Evolutionary conservation across 2,329 filamentous ascomycete genomes (phyloP), one percentile per base, ranked within the genome.

Genomic region (Parascedosporium putredinis): DNA sequence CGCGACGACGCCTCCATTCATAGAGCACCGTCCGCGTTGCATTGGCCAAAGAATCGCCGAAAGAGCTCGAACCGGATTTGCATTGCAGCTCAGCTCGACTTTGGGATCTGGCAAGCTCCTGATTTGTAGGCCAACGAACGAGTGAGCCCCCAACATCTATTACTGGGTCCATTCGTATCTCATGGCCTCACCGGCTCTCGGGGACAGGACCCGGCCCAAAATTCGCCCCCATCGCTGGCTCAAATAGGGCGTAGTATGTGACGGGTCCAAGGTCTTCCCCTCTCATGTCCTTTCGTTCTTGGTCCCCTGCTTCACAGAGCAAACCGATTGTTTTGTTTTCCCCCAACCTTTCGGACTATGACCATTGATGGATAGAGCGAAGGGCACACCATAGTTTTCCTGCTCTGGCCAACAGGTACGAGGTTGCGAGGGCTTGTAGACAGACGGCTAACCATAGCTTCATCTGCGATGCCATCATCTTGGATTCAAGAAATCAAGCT

Each of bases 21-120:
- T 42, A 42, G 20, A 42, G 20, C 38, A 42, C 38, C 38, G 18
- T 42, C 38, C 38, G 38, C 18, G 38, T 42, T 42, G 38, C 38
- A 42, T 42, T 42, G 16, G 38, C 18, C 10, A 40, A 10, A 23
- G 38, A 23, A 20, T 40, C 36, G 36, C 36, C 16, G 36, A 40
- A 40, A 40, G 38, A 42, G 18, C 36, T 40, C 38, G 38, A 20
- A 42, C 38, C 18, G 20, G 23, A 20, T 42, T 42, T 42, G 6
- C 12, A 31, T 7, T 31, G 12, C 27, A 31, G 27, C 27, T 31
- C 27, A 7, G 27, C 12, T 12, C 27, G 27, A 31, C 27, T 31
- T n/a, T n/a, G n/a, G n/a, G n/a, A n/a, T n/a, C n/a, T n/a, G n/a
- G n/a, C n/a, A n/a, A n/a, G n/a, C n/a, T n/a, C n/a, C n/a, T n/a